Evolutionary conservation across 2,329 filamentous ascomycete genomes (phyloP).

Genomic region (Cercospora brassicicola): DNA sequence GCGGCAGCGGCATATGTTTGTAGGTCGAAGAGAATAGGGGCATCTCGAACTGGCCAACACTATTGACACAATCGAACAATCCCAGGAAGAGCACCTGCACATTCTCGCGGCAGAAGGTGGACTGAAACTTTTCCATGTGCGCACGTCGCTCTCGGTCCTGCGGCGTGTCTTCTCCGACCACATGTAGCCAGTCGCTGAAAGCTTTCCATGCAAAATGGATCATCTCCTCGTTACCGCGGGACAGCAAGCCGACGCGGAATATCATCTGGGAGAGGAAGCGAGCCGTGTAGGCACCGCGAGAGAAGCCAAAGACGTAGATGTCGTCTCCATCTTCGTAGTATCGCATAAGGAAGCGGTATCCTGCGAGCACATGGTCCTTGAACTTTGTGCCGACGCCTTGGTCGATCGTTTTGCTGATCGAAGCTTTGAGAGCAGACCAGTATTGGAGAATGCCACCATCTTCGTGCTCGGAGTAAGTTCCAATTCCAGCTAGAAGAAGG

Average conservation of each 20-base stretch:
- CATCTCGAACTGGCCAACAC: slow-evolving; percentile 64
- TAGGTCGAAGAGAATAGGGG: slow-evolving; percentile 38
- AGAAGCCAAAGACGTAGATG: slow-evolving; percentile 26
- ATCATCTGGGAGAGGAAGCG: slow-evolving; percentile 60
- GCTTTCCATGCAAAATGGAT: slow-evolving; percentile 59
- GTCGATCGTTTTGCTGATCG: slow-evolving; percentile 66
- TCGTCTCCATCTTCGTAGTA: slow-evolving; percentile 32
- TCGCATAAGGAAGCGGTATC: slow-evolving; percentile 53
- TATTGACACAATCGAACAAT: slow-evolving; percentile 55
- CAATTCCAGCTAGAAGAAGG: background rate
- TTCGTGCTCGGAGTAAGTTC: background rate
- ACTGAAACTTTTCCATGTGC: slow-evolving; percentile 72
- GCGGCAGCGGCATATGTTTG: background rate
- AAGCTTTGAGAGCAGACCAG: background rate
- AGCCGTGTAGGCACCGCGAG: slow-evolving; percentile 36
- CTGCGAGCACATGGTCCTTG: slow-evolving; percentile 78
- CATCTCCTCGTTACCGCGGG: slow-evolving; percentile 83
- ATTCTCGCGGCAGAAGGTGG: slow-evolving; percentile 76
- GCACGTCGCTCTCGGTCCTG: background rate
- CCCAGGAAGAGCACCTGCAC: slow-evolving; percentile 73
- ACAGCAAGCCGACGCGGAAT: slow-evolving; percentile 75
- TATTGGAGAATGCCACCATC: background rate
- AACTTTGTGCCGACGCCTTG: slow-evolving; percentile 78
- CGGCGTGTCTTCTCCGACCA: background rate
- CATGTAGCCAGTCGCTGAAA: background rate